A percentile compares a stretch with the other conserved stretches of the same genome.
phyloP scores from a whole-genome alignment of 2,329 filamentous ascomycete genomes.

The Sarocladium strictum region DNA sequence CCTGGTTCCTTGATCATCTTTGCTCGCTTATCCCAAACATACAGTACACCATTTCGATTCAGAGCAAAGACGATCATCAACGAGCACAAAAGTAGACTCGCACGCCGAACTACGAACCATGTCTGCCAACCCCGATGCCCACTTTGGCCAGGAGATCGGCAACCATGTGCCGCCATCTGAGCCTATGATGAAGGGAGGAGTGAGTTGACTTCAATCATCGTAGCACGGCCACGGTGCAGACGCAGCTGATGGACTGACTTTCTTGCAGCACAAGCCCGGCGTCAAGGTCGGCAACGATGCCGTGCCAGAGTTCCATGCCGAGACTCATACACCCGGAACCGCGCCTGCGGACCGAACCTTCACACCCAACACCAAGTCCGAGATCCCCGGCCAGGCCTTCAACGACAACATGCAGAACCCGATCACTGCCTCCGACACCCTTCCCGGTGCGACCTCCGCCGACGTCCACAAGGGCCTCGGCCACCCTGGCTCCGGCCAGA shows the following conservation, averaged over 20 bases:
- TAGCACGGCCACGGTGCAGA: not conserved
- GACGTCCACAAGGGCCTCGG: conserved; percentile 38
- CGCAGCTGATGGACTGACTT: not conserved
- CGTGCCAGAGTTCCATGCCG: conserved; percentile 55
- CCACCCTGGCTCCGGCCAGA: conserved; percentile 37
- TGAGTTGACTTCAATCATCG: conserved; percentile 8
- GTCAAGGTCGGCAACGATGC: conserved; percentile 53
- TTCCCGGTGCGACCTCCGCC: conserved; percentile 38
- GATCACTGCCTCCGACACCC: conserved; percentile 29
- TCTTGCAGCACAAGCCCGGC: conserved; percentile 56
- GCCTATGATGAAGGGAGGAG: conserved; percentile 31
- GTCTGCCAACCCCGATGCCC: conserved; percentile 47
- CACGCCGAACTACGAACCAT: conserved; percentile 11
- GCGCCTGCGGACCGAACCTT: conserved; percentile 45
- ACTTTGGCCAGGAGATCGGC: conserved; percentile 46
- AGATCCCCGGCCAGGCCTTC: conserved; percentile 29
- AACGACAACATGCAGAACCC: conserved; percentile 16
- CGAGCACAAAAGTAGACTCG: not conserved
- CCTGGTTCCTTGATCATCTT: not conserved
- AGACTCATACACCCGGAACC: conserved; percentile 56
- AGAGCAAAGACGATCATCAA: not conserved
- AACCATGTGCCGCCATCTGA: conserved; percentile 42
- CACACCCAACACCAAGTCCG: conserved; percentile 30
- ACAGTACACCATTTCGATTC: not conserved
- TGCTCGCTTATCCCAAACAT: not conserved